Base-by-base conservation (phyloP, 192 early-diverging fungal species). In the Ambispora gerdemannii region DNA sequence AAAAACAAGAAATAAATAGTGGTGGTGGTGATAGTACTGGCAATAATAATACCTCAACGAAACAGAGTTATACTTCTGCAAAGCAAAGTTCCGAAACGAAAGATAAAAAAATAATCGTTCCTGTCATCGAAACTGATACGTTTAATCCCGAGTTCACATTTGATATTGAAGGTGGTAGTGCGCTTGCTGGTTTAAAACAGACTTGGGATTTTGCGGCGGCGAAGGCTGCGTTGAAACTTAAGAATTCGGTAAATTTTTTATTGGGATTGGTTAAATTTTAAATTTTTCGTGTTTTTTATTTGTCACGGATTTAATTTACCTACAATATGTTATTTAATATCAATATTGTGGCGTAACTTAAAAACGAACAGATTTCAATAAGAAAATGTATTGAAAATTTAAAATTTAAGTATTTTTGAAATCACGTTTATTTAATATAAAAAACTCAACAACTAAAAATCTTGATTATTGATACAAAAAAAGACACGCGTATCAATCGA, bases 201-300 rank as follows among this genome's bases (percentile, higher is more conserved):
- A 80, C 86, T 4, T 90, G 92, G 84, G 93, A 96, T 72, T 95
- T 96, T 67, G 85, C 85, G 11, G 82, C 84, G 51, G 93, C 92
- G 25, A 81, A 90, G 60, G 89, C 85, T 3, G 88, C 88, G 50
- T 75, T 96, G 32, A 89, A 87, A 75, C 76, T 75, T 32, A 82
- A 83, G 61, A 78, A 81, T 33, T 59, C 71, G 74, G 83, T 85
- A 76, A 53, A 68, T 25, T 71, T 71, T 13, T 51, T 68, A 78
- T 73, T 67, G 77, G 77, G 74, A 70, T 47, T 60, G n/a, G 49
- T 20, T 72, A 7, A 8, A 11, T 50, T 19, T 19, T 36, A 19
- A n/a, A 10, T 17, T 32, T 22, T 15, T 50, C 0, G n/a, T 24
- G n/a, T 33, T 49, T 68, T 69, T 47, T 59, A 13, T 28, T 38